Evolutionary conservation across 164 flowering plant species (phyloP).

Genomic region (Dillenia turbinata): DNA sequence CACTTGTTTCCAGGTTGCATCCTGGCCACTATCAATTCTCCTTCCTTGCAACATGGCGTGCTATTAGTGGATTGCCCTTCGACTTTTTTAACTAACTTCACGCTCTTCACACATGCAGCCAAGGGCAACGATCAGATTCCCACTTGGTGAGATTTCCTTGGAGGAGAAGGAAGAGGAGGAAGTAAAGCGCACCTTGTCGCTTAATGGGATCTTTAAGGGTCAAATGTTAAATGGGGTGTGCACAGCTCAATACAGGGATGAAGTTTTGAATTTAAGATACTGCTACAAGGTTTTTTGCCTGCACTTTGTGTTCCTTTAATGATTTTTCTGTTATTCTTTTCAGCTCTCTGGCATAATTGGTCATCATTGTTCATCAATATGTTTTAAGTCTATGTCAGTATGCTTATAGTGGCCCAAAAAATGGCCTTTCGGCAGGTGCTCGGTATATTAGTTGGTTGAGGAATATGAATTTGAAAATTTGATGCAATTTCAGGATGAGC

Average conservation of each 20-base stretch:
- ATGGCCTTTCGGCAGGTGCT: too few relatives aligned
- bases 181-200: slow-evolving; percentile 42
- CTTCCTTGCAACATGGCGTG: too few relatives aligned
- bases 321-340: too few relatives aligned
- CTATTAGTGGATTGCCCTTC: too few relatives aligned
- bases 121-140: slow-evolving; percentile 73
- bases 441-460: background rate
- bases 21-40: background rate
- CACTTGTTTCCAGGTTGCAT: background rate
- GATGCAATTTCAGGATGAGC: slow-evolving; percentile 63
- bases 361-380: too few relatives aligned
- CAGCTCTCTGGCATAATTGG: too few relatives aligned
- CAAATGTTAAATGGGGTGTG: slow-evolving; percentile 65
- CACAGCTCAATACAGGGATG: slow-evolving; percentile 63
- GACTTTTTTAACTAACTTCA: background rate
- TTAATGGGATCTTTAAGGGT: slow-evolving; percentile 60
- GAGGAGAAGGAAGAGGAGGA: slow-evolving; percentile 79
- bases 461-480: slow-evolving; percentile 9
- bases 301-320: background rate
- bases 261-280: slow-evolving; percentile 68
- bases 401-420: too few relatives aligned
- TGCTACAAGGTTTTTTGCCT: slow-evolving; percentile 57
- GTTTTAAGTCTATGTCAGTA: too few relatives aligned
- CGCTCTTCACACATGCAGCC: slow-evolving; percentile 53
- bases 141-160: slow-evolving; percentile 76